These are phyloP conservation scores for Aureobasidium uvarum DNA, from an alignment of 2,329 filamentous ascomycete species.

Conservation along the genomic window DNA sequence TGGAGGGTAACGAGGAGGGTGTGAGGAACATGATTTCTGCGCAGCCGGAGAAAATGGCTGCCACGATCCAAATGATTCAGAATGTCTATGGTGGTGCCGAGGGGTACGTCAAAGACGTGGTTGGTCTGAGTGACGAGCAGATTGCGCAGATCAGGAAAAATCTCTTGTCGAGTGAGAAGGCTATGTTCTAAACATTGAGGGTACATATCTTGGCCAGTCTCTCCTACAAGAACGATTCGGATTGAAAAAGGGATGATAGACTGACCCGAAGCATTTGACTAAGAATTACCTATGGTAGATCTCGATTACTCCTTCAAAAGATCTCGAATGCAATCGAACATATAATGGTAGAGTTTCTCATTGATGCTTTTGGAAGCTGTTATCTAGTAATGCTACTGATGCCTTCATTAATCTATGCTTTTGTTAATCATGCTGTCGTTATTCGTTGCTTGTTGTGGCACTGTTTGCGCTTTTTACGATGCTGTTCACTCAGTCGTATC, in stretches of 20 bases:
- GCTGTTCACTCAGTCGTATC: neutral
- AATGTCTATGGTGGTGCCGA: constrained; percentile 63
- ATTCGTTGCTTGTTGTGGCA: neutral
- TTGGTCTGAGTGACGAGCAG: constrained; percentile 57
- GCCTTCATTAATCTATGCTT: constrained; percentile 3
- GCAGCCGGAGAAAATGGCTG: constrained; percentile 53
- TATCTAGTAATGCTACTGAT: constrained; percentile 12
- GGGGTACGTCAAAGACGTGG: constrained; percentile 59
- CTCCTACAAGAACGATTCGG: too few species aligned
- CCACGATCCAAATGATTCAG: constrained; percentile 55
- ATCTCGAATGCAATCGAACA: neutral
- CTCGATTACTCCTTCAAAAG: too few species aligned
- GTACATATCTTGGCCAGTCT: too few species aligned
- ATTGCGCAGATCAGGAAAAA: constrained; percentile 55
- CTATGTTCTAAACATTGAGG: neutral
- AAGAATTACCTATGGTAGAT: too few species aligned
- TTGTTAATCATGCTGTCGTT: constrained; percentile 18
- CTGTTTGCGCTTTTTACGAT: neutral
- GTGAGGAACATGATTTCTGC: constrained; percentile 48
- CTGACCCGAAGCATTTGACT: too few species aligned
- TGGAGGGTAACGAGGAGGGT: constrained; percentile 49
- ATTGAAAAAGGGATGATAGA: too few species aligned
- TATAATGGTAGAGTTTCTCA: neutral
- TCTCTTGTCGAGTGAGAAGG: constrained; percentile 35
- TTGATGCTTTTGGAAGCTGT: constrained; percentile 13